A percentile compares a stretch with the other conserved stretches of the same genome.
phyloP scores from a whole-genome alignment of 257 asterid genomes.

The Jacaranda copaia region DNA sequence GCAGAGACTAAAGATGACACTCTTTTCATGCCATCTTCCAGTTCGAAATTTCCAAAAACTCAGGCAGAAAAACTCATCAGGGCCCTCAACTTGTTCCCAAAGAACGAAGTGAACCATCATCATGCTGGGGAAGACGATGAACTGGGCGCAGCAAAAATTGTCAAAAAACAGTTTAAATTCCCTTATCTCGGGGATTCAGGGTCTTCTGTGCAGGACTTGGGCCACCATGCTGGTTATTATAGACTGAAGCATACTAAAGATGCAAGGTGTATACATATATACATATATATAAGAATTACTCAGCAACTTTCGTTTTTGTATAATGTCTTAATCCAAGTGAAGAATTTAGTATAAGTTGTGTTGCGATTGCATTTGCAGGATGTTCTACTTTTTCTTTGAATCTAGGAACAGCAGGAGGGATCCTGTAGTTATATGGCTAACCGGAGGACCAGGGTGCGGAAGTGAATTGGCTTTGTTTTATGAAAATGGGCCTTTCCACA shows the following conservation, averaged over 20 bases:
- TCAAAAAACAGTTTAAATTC: conserved; percentile 36
- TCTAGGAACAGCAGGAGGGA: conserved; percentile 25
- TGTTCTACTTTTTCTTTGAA: conserved; percentile 37
- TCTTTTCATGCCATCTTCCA: conserved; percentile 6
- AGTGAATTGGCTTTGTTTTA: conserved; percentile 51
- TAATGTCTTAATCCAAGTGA: too few relatives aligned
- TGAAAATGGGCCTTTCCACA: conserved; percentile 51
- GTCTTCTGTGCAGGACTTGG: conserved; percentile 39
- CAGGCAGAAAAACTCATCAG: conserved; percentile 47
- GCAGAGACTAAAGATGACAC: not conserved
- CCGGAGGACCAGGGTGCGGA: conserved; percentile 57
- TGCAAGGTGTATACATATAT: conserved; percentile 31
- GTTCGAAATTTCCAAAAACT: conserved; percentile 17
- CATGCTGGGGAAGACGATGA: not conserved
- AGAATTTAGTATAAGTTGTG: too few relatives aligned
- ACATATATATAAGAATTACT: too few relatives aligned
- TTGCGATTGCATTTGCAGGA: conserved; percentile 32
- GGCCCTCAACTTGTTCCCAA: conserved; percentile 55
- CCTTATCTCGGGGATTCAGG: conserved; percentile 31
- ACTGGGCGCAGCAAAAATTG: conserved; percentile 28
- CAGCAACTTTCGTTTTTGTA: too few relatives aligned
- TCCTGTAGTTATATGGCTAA: conserved; percentile 51
- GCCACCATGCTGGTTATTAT: conserved; percentile 49
- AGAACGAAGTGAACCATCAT: conserved; percentile 45
- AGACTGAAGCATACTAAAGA: conserved; percentile 36